Evolutionary conservation across 164 flowering plant genomes (phyloP).

Genomic region (Liriodendron chinense): DNA sequence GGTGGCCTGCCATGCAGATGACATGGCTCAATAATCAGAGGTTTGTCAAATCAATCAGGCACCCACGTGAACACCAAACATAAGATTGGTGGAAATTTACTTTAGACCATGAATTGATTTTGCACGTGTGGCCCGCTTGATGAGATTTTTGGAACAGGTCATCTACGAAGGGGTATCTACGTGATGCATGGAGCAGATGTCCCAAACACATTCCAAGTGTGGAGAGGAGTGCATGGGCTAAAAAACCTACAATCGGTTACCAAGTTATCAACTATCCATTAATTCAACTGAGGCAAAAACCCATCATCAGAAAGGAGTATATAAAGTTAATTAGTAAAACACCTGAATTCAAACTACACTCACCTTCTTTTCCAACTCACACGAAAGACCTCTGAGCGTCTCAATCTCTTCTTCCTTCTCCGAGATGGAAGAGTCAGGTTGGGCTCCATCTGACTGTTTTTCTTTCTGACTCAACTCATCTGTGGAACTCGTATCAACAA

Average conservation of each 20-base stretch:
- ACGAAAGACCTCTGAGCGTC: constrained; percentile 54
- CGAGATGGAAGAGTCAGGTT: constrained; percentile 28
- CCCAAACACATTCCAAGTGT: background rate
- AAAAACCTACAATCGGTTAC: too few relatives aligned
- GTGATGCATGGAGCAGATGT: background rate
- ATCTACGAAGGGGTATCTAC: too few relatives aligned
- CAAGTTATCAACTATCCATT: background rate
- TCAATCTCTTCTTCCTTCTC: constrained; percentile 69
- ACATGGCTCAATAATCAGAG: too few relatives aligned
- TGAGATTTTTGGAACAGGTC: background rate
- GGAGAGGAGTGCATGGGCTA: background rate
- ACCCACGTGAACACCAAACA: background rate
- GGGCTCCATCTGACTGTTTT: constrained; percentile 27
- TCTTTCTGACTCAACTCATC: constrained; percentile 25
- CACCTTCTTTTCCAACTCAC: constrained; percentile 91
- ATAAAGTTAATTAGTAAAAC: background rate
- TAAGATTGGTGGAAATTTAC: background rate
- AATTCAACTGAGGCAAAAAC: background rate
- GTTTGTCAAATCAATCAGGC: too few relatives aligned
- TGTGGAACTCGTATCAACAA: constrained; percentile 12
- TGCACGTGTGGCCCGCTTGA: background rate
- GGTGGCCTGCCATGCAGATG: too few relatives aligned
- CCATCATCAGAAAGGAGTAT: background rate
- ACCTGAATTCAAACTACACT: background rate
- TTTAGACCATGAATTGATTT: background rate